Percentiles rank a stretch among this genome's conserved stretches.
phyloP scores from a whole-genome alignment of 495 filamentous ascomycete species.

The Thermothielavioides terrestris region DNA sequence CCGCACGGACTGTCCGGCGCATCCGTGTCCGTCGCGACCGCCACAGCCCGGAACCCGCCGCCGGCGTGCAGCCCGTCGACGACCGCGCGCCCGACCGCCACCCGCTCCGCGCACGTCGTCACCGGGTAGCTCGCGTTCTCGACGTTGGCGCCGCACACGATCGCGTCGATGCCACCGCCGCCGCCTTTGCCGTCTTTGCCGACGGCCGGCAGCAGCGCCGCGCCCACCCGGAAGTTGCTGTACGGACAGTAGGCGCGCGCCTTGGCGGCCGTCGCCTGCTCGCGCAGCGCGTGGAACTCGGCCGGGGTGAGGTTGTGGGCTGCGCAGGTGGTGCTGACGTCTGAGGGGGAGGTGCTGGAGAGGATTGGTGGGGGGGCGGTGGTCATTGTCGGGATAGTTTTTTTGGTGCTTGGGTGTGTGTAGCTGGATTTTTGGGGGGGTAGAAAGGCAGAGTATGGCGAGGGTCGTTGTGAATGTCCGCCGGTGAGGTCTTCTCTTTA shows the following conservation, averaged over 20 bases:
- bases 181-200: too few species aligned
- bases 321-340: slow-evolving; percentile 26
- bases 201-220: slow-evolving; percentile 59
- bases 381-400: not conserved
- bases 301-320: slow-evolving; percentile 43
- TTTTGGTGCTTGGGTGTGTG: not conserved
- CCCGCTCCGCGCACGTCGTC: slow-evolving; percentile 87
- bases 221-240: slow-evolving; percentile 86
- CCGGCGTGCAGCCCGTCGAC: slow-evolving; percentile 47
- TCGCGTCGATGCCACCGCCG: too few species aligned
- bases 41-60: slow-evolving; percentile 65
- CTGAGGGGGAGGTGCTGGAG: slow-evolving; percentile 18
- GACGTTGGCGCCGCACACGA: slow-evolving; percentile 70
- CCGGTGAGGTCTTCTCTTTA: not conserved
- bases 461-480: not conserved
- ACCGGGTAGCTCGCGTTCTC: slow-evolving; percentile 93
- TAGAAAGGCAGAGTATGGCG: not conserved
- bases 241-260: slow-evolving; percentile 83
- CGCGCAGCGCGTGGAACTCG: slow-evolving; percentile 54
- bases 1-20: slow-evolving; percentile 67
- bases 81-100: slow-evolving; percentile 75
- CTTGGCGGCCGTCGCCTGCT: slow-evolving; percentile 57
- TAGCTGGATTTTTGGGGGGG: not conserved
- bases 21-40: slow-evolving; percentile 72
- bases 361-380: slow-evolving; percentile 9